Percentiles rank a stretch among this genome's conserved stretches.
Conservation (phyloP, 2,329 filamentous ascomycete species). For the Lasiodiplodia sp. region DNA sequence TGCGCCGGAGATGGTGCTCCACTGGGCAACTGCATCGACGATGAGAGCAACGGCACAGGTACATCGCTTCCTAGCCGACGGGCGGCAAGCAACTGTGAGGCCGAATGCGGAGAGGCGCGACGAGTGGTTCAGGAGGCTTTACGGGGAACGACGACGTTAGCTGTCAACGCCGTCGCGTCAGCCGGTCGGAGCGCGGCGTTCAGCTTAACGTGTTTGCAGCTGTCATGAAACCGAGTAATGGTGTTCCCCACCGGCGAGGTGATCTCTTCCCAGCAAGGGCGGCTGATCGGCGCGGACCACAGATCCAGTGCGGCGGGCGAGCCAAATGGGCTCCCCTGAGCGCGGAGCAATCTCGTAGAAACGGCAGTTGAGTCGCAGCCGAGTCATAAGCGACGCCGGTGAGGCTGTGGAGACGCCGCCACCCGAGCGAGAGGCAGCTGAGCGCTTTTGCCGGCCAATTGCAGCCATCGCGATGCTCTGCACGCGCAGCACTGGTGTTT, state of each 20-base stretch:
- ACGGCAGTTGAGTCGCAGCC: conserved; percentile 1
- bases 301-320: background rate
- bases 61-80: conserved; percentile 3
- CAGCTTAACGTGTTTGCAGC: background rate
- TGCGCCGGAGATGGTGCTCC: background rate
- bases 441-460: background rate
- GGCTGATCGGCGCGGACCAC: background rate
- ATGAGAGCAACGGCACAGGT: background rate
- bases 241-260: background rate
- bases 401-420: conserved; percentile 2
- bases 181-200: background rate
- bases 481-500: background rate
- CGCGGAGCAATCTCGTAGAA: background rate
- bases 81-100: background rate
- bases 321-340: background rate
- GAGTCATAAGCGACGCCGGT: background rate
- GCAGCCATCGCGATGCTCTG: background rate
- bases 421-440: conserved; percentile 3
- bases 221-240: background rate
- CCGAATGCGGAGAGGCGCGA: conserved; percentile 1
- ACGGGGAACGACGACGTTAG: conserved; percentile 4
- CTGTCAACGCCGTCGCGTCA: conserved; percentile 18
- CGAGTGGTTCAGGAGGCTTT: background rate
- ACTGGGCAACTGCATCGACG: background rate
- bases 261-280: conserved; percentile 6